Evolutionary conservation across 176 grass and related monocot species (phyloP).

Genomic region (Zizania latifolia): DNA sequence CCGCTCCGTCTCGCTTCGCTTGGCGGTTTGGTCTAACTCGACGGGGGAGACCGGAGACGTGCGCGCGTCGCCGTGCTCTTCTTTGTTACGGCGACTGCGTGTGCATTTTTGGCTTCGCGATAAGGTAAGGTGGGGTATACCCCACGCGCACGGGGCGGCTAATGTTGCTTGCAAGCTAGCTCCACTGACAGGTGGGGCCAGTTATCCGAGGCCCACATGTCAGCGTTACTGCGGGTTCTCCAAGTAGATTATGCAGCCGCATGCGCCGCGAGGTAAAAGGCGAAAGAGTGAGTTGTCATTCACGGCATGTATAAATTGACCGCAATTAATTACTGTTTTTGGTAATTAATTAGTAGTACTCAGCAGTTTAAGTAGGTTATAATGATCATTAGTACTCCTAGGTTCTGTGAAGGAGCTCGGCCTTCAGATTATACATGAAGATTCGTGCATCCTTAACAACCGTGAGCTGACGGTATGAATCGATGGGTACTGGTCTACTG

Average conservation of each 20-base stretch:
- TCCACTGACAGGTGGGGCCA: slow-evolving; percentile 2
- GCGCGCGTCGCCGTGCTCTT: neutral
- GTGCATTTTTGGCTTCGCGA: slow-evolving; percentile 12
- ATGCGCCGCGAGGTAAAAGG: neutral
- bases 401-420: neutral
- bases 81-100: too few relatives aligned
- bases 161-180: neutral
- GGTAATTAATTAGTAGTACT: neutral
- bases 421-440: neutral
- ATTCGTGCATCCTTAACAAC: neutral
- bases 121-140: too few relatives aligned
- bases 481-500: too few relatives aligned
- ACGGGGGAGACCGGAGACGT: slow-evolving; percentile 23
- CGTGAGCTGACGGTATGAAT: neutral
- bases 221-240: neutral
- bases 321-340: neutral
- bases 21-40: neutral
- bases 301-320: neutral
- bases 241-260: neutral
- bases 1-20: slow-evolving; percentile 8
- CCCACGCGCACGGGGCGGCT: too few relatives aligned
- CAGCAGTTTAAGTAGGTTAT: too few relatives aligned
- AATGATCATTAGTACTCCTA: too few relatives aligned
- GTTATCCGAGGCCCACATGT: neutral
- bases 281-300: neutral